Evolutionary conservation across 441 rosid species (phyloP).

Genomic region (Corymbia citriodora): DNA sequence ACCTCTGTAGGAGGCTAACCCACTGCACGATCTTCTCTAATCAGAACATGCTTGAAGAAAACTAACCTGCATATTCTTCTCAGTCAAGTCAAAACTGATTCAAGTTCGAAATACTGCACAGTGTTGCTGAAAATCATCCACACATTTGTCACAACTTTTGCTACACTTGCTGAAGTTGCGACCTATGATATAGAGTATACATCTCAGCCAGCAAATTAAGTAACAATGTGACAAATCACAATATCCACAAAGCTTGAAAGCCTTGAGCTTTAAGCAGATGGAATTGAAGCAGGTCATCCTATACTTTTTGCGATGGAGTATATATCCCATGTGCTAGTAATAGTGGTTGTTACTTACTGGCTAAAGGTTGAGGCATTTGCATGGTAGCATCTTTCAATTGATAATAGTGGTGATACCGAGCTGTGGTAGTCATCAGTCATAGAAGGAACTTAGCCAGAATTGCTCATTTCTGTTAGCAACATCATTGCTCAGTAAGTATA

Average conservation of each 20-base stretch:
- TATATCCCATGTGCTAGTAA: background rate
- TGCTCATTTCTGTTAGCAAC: background rate
- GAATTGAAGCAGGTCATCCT: background rate
- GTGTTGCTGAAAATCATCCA: constrained; percentile 60
- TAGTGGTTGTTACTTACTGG: background rate
- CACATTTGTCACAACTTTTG: constrained; percentile 58
- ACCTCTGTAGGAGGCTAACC: constrained; percentile 46
- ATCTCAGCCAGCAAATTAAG: background rate
- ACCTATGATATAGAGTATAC: constrained; percentile 26
- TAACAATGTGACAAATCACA: background rate
- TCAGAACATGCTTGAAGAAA: constrained; percentile 40
- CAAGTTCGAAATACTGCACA: constrained; percentile 41
- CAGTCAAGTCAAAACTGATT: constrained; percentile 1
- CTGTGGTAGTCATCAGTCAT: background rate
- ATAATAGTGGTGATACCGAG: background rate
- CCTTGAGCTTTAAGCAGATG: background rate
- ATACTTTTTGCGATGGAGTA: background rate
- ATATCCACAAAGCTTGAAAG: background rate
- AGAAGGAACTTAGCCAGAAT: background rate
- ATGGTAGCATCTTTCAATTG: background rate
- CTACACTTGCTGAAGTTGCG: constrained; percentile 56
- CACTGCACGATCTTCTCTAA: constrained; percentile 28
- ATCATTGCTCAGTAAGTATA: background rate
- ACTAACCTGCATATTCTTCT: constrained; percentile 23
- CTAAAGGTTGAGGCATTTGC: background rate